Percentiles rank a stretch among this genome's conserved stretches.
Conservation (phyloP, 208 protist genomes). For the Angomonas ambiguus region DNA sequence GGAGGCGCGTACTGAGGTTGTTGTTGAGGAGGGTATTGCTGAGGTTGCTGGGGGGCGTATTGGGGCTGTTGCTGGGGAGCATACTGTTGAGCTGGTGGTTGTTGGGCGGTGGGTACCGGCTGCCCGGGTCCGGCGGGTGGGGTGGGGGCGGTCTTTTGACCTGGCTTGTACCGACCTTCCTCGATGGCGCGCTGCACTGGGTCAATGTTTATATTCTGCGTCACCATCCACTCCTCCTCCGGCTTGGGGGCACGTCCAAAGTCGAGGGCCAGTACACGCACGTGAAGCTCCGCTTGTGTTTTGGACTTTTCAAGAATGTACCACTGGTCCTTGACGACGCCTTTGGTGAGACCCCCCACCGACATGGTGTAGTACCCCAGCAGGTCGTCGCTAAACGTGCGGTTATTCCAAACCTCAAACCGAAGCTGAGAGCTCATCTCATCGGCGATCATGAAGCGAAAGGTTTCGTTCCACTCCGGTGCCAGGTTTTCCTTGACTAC, state of each 20-base stretch:
- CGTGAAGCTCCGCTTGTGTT: constrained; percentile 46
- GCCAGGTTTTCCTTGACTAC: constrained; percentile 43
- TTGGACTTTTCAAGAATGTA: constrained; percentile 32
- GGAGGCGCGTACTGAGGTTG: constrained; percentile 13
- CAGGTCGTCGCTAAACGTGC: constrained; percentile 38
- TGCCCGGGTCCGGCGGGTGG: constrained; percentile 16
- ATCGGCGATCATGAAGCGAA: constrained; percentile 61
- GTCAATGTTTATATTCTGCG: constrained; percentile 19
- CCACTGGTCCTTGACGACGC: constrained; percentile 58
- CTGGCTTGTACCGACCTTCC: constrained; percentile 35
- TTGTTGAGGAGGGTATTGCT: constrained; percentile 12
- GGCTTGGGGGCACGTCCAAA: constrained; percentile 37
- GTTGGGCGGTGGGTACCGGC: background rate
- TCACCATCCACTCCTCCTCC: constrained; percentile 12
- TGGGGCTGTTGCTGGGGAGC: background rate
- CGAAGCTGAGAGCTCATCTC: constrained; percentile 38
- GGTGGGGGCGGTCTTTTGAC: constrained; percentile 25
- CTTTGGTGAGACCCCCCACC: constrained; percentile 36
- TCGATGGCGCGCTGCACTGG: constrained; percentile 26
- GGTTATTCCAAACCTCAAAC: constrained; percentile 63
- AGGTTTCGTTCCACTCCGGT: constrained; percentile 59
- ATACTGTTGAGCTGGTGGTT: background rate
- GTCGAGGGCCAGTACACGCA: constrained; percentile 51
- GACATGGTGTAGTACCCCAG: constrained; percentile 51
- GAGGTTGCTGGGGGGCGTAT: constrained; percentile 2